Evolutionary conservation across 345 rosid species (phyloP), one percentile per base, ranked within the genome.

Genomic region (Hirschfeldia incana): DNA sequence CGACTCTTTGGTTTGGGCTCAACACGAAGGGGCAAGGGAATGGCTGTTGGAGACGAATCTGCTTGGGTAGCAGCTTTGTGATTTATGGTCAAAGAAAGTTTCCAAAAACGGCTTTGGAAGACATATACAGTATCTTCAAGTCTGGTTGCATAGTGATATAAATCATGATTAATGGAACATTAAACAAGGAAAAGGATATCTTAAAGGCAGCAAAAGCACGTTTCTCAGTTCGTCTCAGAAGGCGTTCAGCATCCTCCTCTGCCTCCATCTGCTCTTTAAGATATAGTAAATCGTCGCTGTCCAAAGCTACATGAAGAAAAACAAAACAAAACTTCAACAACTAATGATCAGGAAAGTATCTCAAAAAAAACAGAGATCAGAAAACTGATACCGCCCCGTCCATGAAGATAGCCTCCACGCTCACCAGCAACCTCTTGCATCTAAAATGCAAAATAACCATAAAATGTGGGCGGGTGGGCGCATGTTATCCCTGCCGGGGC

Each of bases 391-490:
- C 99, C 99, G 81, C 99, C 99, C 42, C 99, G 85, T 13, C 99
- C 99, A 76, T 95, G 99, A 81, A 95, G 99, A 78, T 95, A 93
- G 74, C 99, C 99, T 11, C 99, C 99, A 72, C 98, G 98, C 78
- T 95, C 99, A 82, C 99, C 99, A 76, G 99, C 99, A 86, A 93
- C 98, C 82, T 95, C 99, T 87, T 95, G 99, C 99, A 95, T 95
- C 99, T 95, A 87, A 29, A 29, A 29, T 65, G 86, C 84, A 87
- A 90, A 80, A 88, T 21, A 21, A 21, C 21, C 21, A 21, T 21
- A 86, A 58, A 82, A 82, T 58, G 78, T 29, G 83, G 83, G 21
- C 83, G 7, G 39, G n/a, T n/a, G 85, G 85, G 94, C 89, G 21
- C 21, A 21, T 89, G 86, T 83, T 84, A 86, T 95, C 98, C 97